phyloP scores from a whole-genome alignment of 2,329 filamentous ascomycete species.

The Phyllosticta citriasiana region DNA sequence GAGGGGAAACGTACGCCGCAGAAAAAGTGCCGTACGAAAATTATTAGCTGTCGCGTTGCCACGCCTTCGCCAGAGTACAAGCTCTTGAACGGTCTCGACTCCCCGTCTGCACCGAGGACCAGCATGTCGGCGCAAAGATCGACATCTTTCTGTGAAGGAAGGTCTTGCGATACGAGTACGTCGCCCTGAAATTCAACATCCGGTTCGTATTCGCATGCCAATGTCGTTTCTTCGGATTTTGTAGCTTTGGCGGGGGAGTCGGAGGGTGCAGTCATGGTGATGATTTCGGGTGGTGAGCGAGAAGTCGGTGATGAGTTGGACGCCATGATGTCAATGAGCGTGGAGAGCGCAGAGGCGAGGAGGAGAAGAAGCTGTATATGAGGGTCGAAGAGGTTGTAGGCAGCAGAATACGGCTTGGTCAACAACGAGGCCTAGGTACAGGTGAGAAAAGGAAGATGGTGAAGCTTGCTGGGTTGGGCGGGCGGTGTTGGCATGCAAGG shows the following conservation, averaged over 20 bases:
- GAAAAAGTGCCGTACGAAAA: constrained; percentile 74
- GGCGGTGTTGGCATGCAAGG: not conserved
- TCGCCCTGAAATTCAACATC: constrained; percentile 24
- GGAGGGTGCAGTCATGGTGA: not conserved
- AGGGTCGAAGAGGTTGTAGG: not conserved
- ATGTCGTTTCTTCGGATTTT: not conserved
- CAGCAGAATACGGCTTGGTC: not conserved
- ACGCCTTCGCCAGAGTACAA: constrained; percentile 25
- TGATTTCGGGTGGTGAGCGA: not conserved
- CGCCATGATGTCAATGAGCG: not conserved
- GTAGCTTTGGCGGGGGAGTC: not conserved
- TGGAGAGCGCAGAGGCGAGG: not conserved
- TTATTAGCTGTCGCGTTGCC: constrained; percentile 48
- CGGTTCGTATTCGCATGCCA: constrained; percentile 14
- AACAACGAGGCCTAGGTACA: not conserved
- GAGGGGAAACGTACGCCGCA: constrained; percentile 53
- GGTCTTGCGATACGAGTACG: constrained; percentile 27
- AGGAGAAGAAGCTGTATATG: not conserved
- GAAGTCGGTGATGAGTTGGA: not conserved
- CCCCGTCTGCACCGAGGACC: constrained; percentile 26
- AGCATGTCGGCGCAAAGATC: constrained; percentile 22
- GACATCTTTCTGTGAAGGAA: constrained; percentile 24
- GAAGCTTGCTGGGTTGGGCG: not conserved
- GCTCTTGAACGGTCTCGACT: constrained; percentile 27
- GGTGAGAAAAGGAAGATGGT: not conserved